Evolutionary conservation across 306 rosid species (phyloP).

Genomic region (Citrullus amarus): DNA sequence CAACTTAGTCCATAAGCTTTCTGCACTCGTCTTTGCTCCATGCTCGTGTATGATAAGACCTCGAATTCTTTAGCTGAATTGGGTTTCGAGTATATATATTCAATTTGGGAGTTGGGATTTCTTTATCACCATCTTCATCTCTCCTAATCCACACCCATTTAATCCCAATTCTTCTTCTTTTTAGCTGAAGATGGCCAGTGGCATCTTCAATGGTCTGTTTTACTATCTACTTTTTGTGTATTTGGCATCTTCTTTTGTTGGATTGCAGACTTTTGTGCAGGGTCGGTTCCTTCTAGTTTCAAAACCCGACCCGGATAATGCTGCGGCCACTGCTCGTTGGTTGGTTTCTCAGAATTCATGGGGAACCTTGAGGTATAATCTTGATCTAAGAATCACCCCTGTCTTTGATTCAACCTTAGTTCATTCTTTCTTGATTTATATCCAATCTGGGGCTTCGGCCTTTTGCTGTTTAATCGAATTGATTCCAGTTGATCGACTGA

Average conservation of each 20-base stretch:
- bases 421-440: not conserved
- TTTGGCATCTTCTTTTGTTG: slow-evolving; percentile 12
- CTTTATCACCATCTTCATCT: not conserved
- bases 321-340: slow-evolving; percentile 81
- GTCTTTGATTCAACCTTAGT: not conserved
- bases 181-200: slow-evolving; percentile 6
- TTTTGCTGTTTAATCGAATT: not conserved
- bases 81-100: not conserved
- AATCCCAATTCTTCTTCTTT: not conserved
- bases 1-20: not conserved
- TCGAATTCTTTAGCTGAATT: not conserved
- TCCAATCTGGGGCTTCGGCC: not conserved
- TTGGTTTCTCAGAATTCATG: slow-evolving; percentile 54
- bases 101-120: not conserved
- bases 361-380: slow-evolving; percentile 62
- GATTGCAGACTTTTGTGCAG: slow-evolving; percentile 10
- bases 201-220: not conserved
- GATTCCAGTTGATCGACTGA: not conserved
- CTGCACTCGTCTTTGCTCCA: not conserved
- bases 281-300: slow-evolving; percentile 25
- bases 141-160: not conserved
- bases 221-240: not conserved
- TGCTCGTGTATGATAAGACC: not conserved
- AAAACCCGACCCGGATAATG: slow-evolving; percentile 58
- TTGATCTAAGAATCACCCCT: not conserved